Evolutionary conservation across 129 eudicot genomes (phyloP).

Genomic region (Glebionis coronaria): DNA sequence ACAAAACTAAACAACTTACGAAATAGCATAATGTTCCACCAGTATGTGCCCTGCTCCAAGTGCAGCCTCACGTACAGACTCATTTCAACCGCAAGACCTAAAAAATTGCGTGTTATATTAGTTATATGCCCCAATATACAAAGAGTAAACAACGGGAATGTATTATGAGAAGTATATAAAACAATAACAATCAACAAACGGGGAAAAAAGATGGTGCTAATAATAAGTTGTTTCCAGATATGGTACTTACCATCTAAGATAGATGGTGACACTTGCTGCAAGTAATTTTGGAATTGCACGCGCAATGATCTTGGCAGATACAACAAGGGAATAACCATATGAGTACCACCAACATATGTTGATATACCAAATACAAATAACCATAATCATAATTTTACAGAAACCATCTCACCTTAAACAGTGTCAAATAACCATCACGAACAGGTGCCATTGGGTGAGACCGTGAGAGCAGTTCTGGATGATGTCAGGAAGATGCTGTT

Average conservation of each 20-base stretch:
- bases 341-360: no score
- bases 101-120: no score
- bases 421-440: constrained; percentile 80
- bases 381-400: no score
- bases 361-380: no score
- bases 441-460: constrained; percentile 87
- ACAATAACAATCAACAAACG: not conserved
- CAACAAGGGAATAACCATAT: no score
- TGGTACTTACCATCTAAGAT: no score
- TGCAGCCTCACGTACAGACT: constrained; percentile 97
- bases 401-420: no score
- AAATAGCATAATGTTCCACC: constrained; percentile 93
- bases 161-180: not conserved
- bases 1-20: constrained; percentile 45
- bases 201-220: no score
- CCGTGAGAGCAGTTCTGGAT: constrained; percentile 88
- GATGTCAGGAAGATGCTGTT: constrained; percentile 84
- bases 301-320: no score
- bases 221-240: no score
- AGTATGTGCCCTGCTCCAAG: constrained; percentile 98
- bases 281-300: no score
- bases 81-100: constrained; percentile 99
- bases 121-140: constrained; percentile 7
- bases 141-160: not conserved
- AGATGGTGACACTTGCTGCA: no score